phyloP scores from a whole-genome alignment of 2,329 filamentous ascomycete species.

The Lachnellula occidentalis region DNA sequence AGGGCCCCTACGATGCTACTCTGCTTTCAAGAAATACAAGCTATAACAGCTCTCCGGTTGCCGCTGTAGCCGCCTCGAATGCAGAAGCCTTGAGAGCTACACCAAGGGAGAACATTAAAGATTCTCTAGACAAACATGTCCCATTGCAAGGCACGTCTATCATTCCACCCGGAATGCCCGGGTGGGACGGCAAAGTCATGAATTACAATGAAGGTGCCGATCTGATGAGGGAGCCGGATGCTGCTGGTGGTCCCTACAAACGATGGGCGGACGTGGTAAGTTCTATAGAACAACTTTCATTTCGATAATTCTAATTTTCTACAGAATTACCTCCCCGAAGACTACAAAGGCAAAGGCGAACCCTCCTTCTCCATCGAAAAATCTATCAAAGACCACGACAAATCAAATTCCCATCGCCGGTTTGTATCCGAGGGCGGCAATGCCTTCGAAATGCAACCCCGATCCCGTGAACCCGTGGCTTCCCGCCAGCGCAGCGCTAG shows the following conservation, averaged over 20 bases:
- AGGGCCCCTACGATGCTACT: constrained; percentile 83
- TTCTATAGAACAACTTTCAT: constrained; percentile 18
- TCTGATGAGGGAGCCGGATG: constrained; percentile 69
- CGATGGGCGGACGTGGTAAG: constrained; percentile 69
- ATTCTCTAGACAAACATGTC: constrained; percentile 66
- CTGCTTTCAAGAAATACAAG: constrained; percentile 66
- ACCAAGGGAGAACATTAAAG: constrained; percentile 68
- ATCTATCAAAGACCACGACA: constrained; percentile 55
- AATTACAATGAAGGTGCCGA: constrained; percentile 82
- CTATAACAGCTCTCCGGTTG: constrained; percentile 61
- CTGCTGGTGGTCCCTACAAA: constrained; percentile 68
- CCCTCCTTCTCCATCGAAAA: constrained; percentile 68
- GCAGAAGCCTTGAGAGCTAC: constrained; percentile 75
- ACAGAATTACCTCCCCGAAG: constrained; percentile 65
- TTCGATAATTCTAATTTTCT: constrained; percentile 17
- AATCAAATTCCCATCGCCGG: constrained; percentile 27
- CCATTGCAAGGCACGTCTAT: constrained; percentile 76
- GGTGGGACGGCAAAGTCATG: constrained; percentile 65
- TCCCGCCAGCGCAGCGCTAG: constrained; percentile 43
- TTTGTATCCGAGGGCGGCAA: constrained; percentile 27
- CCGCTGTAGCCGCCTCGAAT: constrained; percentile 69
- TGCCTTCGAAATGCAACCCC: constrained; percentile 47
- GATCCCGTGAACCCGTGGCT: constrained; percentile 15
- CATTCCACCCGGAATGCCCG: constrained; percentile 67
- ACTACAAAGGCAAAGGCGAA: constrained; percentile 79